Evolutionary conservation across 169 alveolate species (phyloP), one percentile per base, ranked within the genome.

Genomic region (Cyclospora cayetanensis): DNA sequence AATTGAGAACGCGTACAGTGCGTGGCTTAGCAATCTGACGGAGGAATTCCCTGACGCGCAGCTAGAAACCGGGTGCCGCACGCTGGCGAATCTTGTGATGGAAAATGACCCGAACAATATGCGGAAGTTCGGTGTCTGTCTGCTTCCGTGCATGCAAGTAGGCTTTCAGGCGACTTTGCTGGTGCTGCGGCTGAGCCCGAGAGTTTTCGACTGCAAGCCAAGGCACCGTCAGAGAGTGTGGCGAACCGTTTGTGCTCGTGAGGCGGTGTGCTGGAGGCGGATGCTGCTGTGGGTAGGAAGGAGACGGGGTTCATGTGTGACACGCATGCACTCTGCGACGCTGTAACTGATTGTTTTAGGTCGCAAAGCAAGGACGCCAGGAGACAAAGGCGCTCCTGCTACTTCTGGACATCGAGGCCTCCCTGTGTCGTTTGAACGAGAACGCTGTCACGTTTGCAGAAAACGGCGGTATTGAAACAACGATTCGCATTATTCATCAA

Each of bases 21-120:
- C 96, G 29, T 95, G 96, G 96, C 91, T 95, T 42, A 91, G 93
- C 68, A 94, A 96, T 94, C 80, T 96, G 52, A 94, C 90, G 85
- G 96, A 95, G 92, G 94, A 93, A 3, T 90, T 93, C 93, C 94
- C 96, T 29, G 96, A 95, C 82, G 94, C 96, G 22, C 93, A 92
- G 77, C 93, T 95, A 41, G 96, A 95, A 79, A 93, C 96, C 37
- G 98, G 98, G 41, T 93, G 97, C 93, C 97, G 97, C 41, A 96
- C 98, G 0, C 94, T 97, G 79, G 95, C 97, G 34, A 97, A 97
- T 92, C 95, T 97, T 39, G 98, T 96, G 92, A 96, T 97, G 95
- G 99, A 97, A 92, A 96, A 97, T 90, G 97, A 96, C 50, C 96
- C 96, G 52, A 94, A 90, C 35, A 96, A 97, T 94, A 95, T 97